Evolutionary conservation across 2,329 filamentous ascomycete genomes (phyloP), one percentile per base, ranked within the genome.

Genomic region (Anisogramma anomala): DNA sequence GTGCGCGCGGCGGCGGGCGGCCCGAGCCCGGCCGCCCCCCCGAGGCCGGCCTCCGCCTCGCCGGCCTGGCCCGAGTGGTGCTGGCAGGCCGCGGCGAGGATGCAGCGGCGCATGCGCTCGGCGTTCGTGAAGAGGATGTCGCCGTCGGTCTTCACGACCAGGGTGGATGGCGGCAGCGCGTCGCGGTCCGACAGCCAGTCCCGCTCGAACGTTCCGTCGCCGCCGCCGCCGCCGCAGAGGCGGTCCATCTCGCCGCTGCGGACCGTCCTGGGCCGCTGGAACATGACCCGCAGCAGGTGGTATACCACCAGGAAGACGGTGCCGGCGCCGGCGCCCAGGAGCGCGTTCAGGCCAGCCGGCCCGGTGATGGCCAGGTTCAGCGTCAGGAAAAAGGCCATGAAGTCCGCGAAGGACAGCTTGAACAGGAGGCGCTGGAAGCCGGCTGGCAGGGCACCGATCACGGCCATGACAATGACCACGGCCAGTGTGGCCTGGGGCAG

Each of bases 331-430:
- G 32, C 15, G 5, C 10, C 32, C 2, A 8, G 11, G 13, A 23
- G 8, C 13, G 20, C 32, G 32, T 34, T 34, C 18, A 34, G 4
- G 6, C 18, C 18, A 10, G 30, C 4, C 2, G 40, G 40, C 8
- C 32, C n/a, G 13, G 18, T 6, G 18, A 42, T 42, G 3, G 27
- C 40, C n/a, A 42, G 38, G 22, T 42, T 42, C 10, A 42, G 23
- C 1, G 25, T 34, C 11, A 42, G 4, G n/a, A 42, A 42, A 17
- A 42, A 42, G 3, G 40, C 40, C 6, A 42, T 3, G 27, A 42
- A 42, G 10, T 42, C 40, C 3, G 40, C 34, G 10, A 42, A 42
- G 11, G 40, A 42, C 8, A 42, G 34, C 22, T 36, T 35, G 11
- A 42, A 42, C n/a, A n/a, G n/a, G n/a, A n/a, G n/a, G n/a, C n/a